Evolutionary conservation across 352 stramenopile species (phyloP).

Genomic region (Blastocystis sp.): DNA sequence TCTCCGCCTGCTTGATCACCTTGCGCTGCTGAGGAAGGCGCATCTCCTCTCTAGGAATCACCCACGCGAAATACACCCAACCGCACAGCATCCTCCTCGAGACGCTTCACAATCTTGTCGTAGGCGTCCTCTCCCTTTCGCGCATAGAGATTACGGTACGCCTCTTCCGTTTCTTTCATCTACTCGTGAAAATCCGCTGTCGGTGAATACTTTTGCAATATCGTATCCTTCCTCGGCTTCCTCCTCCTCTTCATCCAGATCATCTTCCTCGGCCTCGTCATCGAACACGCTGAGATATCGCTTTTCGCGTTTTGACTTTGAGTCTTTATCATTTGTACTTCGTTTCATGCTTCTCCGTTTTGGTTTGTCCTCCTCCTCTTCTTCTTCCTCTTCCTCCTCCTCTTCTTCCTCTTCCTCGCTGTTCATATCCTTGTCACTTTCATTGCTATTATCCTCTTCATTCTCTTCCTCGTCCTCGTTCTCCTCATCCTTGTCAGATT

Average conservation of each 20-base stretch:
- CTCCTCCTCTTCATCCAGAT: neutral
- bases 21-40: neutral
- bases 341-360: slow-evolving; percentile 15
- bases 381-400: slow-evolving; percentile 6
- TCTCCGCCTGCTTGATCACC: slow-evolving; percentile 15
- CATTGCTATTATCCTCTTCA: neutral
- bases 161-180: slow-evolving; percentile 22
- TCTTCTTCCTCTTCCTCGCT: slow-evolving; percentile 26
- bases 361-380: slow-evolving; percentile 20
- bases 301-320: neutral
- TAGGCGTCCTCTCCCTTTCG: slow-evolving; percentile 25
- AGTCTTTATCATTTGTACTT: neutral
- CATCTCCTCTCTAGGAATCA: slow-evolving; percentile 30
- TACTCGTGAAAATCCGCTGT: neutral
- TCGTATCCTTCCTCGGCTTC: slow-evolving; percentile 13
- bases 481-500: neutral
- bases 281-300: slow-evolving; percentile 1
- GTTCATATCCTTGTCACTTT: slow-evolving; percentile 15
- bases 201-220: slow-evolving; percentile 55
- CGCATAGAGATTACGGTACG: slow-evolving; percentile 6
- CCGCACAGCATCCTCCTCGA: slow-evolving; percentile 13
- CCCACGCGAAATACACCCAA: neutral
- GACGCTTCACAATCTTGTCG: slow-evolving; percentile 34
- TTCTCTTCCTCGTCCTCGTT: slow-evolving; percentile 13
- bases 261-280: slow-evolving; percentile 41